Evolutionary conservation across 495 filamentous ascomycete genomes (phyloP).

Genomic region (Aspergillus olivimuriae): DNA sequence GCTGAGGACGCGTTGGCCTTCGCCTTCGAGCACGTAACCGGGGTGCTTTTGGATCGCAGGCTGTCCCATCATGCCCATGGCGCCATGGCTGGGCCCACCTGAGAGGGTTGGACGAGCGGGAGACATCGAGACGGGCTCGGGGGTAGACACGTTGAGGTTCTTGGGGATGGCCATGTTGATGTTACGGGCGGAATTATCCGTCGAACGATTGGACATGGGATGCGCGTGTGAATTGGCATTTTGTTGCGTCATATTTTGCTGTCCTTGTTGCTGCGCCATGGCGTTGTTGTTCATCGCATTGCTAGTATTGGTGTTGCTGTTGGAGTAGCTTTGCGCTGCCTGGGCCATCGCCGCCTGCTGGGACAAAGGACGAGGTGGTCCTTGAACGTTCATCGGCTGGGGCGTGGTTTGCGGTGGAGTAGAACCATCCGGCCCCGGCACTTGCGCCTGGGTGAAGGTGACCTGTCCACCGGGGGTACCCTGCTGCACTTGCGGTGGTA

Average conservation of each 20-base stretch:
- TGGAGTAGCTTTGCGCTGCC: conserved; percentile 53
- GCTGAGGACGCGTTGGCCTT: conserved; percentile 80
- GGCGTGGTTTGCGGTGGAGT: conserved; percentile 37
- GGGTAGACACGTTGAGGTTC: conserved; percentile 60
- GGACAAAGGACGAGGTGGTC: conserved; percentile 51
- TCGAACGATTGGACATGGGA: conserved; percentile 44
- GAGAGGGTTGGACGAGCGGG: conserved; percentile 69
- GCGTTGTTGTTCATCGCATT: conserved; percentile 26
- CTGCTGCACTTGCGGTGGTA: conserved; percentile 29
- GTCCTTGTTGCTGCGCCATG: conserved; percentile 24
- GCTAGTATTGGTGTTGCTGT: no score
- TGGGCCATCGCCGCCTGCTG: conserved; percentile 57
- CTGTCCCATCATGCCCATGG: conserved; percentile 75
- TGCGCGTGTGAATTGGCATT: conserved; percentile 42
- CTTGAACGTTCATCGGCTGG: conserved; percentile 40
- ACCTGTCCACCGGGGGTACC: conserved; percentile 34
- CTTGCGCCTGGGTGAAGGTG: conserved; percentile 24
- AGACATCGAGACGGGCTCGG: conserved; percentile 64
- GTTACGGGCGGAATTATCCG: conserved; percentile 41
- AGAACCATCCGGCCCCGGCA: conserved; percentile 27
- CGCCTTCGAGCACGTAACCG: conserved; percentile 75
- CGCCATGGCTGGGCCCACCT: conserved; percentile 64
- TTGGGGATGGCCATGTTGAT: conserved; percentile 73
- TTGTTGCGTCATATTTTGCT: conserved; percentile 28
- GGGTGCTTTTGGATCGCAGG: conserved; percentile 79